Evolutionary conservation across 2,329 filamentous ascomycete genomes (phyloP).

Genomic region (Cercospora zeae-maydis): DNA sequence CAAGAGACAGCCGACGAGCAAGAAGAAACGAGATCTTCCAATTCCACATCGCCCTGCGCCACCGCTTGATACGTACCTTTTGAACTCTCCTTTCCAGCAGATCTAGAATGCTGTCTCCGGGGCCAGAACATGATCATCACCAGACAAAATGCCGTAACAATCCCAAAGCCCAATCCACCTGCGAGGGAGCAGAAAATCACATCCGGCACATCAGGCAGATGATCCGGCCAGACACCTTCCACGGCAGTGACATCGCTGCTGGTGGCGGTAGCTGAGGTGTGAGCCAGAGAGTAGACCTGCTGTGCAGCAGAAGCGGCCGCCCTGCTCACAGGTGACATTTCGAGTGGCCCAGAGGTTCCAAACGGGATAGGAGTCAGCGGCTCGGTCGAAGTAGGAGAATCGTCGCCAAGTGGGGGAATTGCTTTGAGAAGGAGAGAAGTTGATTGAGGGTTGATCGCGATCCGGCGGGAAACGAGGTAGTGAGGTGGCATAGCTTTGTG

Average conservation of each 20-base stretch:
- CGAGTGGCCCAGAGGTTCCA: background rate
- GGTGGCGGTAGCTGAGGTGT: background rate
- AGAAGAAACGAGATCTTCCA: background rate
- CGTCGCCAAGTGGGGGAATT: background rate
- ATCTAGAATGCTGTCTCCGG: background rate
- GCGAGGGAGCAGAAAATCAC: background rate
- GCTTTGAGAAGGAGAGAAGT: background rate
- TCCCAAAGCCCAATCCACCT: slow-evolving; percentile 17
- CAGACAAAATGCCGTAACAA: slow-evolving; percentile 20
- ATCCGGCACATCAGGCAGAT: slow-evolving; percentile 10
- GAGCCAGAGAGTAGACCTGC: background rate
- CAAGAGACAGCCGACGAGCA: background rate
- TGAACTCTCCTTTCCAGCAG: background rate
- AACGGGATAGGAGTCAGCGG: background rate
- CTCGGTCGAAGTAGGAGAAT: background rate
- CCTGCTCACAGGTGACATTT: background rate
- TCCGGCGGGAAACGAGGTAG: background rate
- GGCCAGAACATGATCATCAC: slow-evolving; percentile 27
- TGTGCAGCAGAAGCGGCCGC: background rate
- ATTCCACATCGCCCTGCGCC: background rate
- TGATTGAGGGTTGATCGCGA: background rate
- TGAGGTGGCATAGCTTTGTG: background rate
- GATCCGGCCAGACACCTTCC: slow-evolving; percentile 1
- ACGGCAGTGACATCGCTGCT: background rate
- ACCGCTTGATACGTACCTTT: background rate